Evolutionary conservation across 768 basidiomycete species (phyloP).

Genomic region (Kwoniella pini): DNA sequence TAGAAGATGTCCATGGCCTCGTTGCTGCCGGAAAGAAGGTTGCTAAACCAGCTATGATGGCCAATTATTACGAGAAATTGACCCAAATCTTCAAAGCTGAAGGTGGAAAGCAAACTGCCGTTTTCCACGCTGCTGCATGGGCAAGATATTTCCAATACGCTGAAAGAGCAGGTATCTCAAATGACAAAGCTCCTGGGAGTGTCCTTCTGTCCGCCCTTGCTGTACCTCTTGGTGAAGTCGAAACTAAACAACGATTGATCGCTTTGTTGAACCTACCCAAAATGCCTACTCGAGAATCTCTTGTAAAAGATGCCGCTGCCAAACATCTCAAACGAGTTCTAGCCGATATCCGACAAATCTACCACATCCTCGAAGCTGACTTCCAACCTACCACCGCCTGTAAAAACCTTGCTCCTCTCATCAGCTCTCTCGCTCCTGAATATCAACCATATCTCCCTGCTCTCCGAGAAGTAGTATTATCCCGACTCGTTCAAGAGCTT

Average conservation of each 20-base stretch:
- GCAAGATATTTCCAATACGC: slow-evolving; percentile 70
- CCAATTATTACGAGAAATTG: slow-evolving; percentile 97
- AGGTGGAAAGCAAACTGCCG: slow-evolving; percentile 68
- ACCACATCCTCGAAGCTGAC: slow-evolving; percentile 84
- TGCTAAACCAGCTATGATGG: slow-evolving; percentile 93
- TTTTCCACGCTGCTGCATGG: slow-evolving; percentile 98
- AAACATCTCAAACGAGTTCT: slow-evolving; percentile 77
- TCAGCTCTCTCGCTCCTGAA: slow-evolving; percentile 59
- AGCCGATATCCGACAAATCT: slow-evolving; percentile 70
- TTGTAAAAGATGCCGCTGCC: slow-evolving; percentile 83
- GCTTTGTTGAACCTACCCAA: slow-evolving; percentile 79
- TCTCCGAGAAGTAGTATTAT: slow-evolving; percentile 85
- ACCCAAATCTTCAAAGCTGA: slow-evolving; percentile 90
- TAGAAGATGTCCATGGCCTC: slow-evolving; percentile 96
- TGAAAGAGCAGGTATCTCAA: slow-evolving; percentile 63
- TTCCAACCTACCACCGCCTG: slow-evolving; percentile 91
- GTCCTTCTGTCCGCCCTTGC: slow-evolving; percentile 90
- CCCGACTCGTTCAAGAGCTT: slow-evolving; percentile 84
- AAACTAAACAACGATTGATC: slow-evolving; percentile 71
- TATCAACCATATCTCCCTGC: slow-evolving; percentile 85
- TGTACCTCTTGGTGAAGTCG: slow-evolving; percentile 71
- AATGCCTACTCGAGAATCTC: slow-evolving; percentile 80
- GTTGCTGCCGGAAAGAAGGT: slow-evolving; percentile 78
- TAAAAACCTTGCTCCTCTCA: slow-evolving; percentile 72
- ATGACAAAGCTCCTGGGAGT: slow-evolving; percentile 77